Conservation (phyloP, 306 rosid genomes). For the Vigna reflexopilosa region DNA sequence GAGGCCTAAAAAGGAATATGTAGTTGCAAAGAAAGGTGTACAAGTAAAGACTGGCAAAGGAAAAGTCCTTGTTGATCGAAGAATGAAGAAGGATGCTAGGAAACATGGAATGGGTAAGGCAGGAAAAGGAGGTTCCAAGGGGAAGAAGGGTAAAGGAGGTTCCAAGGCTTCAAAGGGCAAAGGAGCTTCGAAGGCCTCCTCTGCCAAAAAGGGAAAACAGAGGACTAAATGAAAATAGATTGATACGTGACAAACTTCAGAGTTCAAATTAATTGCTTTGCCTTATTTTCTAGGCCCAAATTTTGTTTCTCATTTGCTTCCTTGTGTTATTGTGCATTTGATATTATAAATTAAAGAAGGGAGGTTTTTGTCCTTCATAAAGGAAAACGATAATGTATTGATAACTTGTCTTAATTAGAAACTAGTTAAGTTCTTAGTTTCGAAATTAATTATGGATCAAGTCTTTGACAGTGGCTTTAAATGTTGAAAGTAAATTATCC, state of each 20-base stretch:
- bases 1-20: conserved; percentile 83
- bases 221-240: conserved; percentile 47
- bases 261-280: conserved; percentile 2
- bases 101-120: conserved; percentile 52
- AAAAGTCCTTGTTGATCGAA: conserved; percentile 75
- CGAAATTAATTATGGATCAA: too few species aligned
- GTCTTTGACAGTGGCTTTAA: too few species aligned
- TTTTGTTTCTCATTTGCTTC: conserved; percentile 34
- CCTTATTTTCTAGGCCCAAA: conserved; percentile 1
- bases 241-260: not conserved
- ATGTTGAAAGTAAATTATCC: too few species aligned
- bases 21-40: conserved; percentile 98
- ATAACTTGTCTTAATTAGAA: too few species aligned
- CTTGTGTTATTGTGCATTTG: conserved; percentile 4
- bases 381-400: too few species aligned
- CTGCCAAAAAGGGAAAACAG: conserved; percentile 60
- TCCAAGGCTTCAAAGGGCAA: conserved; percentile 56
- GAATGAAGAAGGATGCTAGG: conserved; percentile 90
- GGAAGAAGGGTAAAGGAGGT: conserved; percentile 46
- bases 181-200: conserved; percentile 55
- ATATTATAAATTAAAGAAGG: conserved; percentile 18
- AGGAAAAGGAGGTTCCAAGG: conserved; percentile 60
- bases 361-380: conserved; percentile 8
- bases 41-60: conserved; percentile 82
- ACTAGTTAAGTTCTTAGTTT: too few species aligned